Percentiles rank a stretch among this genome's conserved stretches.
phyloP scores from a whole-genome alignment of 768 basidiomycete genomes.

The Boletus eberwhitei region DNA sequence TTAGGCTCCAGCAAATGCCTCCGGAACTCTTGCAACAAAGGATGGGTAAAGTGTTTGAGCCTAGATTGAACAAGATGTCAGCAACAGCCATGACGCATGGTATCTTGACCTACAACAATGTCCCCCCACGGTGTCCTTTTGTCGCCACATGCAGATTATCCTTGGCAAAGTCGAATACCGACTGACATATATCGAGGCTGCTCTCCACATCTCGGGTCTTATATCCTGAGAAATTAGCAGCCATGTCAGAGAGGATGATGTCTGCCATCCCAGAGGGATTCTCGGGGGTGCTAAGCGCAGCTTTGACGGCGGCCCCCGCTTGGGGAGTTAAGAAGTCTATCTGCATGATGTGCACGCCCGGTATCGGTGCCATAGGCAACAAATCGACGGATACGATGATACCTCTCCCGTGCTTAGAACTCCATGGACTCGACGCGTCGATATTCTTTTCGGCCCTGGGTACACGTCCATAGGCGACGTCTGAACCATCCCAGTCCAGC shows the following conservation, averaged over 20 bases:
- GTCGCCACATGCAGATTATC: constrained; percentile 46
- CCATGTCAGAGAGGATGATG: constrained; percentile 88
- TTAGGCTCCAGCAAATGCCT: constrained; percentile 50
- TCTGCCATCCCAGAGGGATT: constrained; percentile 55
- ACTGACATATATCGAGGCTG: constrained; percentile 69
- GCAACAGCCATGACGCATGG: background rate
- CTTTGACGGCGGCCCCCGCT: constrained; percentile 45
- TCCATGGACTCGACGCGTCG: constrained; percentile 17
- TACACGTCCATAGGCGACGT: background rate
- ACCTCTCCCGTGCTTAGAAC: constrained; percentile 26
- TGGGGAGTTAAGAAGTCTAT: constrained; percentile 71
- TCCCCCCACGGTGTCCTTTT: constrained; percentile 40
- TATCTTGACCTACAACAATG: constrained; percentile 46
- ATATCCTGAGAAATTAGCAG: constrained; percentile 78
- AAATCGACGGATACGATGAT: constrained; percentile 78
- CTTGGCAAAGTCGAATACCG: constrained; percentile 67
- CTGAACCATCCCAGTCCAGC: background rate
- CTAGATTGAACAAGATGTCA: constrained; percentile 36
- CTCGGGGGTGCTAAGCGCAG: constrained; percentile 30
- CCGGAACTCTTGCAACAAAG: constrained; percentile 64
- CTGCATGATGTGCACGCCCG: constrained; percentile 68
- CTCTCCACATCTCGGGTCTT: constrained; percentile 58
- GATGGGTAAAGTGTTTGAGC: constrained; percentile 83
- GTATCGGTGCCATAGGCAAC: constrained; percentile 66
- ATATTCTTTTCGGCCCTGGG: background rate